Evolutionary conservation across 73 alveolate species (phyloP).

Genomic region (Paramecium octaurelia): DNA sequence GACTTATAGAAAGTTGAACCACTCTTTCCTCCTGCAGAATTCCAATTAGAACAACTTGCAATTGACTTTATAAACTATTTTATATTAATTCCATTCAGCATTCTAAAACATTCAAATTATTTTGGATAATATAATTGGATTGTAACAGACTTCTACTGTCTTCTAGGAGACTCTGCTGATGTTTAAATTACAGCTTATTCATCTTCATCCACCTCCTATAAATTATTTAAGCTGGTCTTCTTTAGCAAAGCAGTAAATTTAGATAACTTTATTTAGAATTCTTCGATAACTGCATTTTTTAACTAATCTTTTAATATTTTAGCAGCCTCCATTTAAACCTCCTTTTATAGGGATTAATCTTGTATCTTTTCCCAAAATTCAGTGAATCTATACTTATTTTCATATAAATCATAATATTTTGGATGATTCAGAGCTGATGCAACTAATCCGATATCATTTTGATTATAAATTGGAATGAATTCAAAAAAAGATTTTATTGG

Average conservation of each 20-base stretch:
- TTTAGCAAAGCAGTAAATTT: background rate
- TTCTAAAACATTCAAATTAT: constrained; percentile 44
- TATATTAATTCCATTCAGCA: background rate
- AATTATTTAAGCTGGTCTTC: background rate
- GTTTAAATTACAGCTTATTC: background rate
- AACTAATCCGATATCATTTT: background rate
- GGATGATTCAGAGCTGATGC: background rate
- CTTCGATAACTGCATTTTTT: background rate
- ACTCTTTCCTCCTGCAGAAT: constrained; percentile 43
- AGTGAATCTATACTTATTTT: background rate
- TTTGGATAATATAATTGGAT: background rate
- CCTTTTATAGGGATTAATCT: background rate
- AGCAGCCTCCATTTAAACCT: background rate
- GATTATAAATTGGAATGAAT: background rate
- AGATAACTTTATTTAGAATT: background rate
- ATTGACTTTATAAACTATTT: background rate
- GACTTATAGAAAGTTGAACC: constrained; percentile 40
- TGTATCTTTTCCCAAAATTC: background rate
- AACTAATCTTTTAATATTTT: background rate
- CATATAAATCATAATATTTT: background rate
- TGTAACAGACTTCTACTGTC: background rate
- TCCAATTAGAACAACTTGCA: constrained; percentile 19
- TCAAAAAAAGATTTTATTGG: background rate
- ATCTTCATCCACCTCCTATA: background rate
- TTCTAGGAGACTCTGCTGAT: background rate